Evolutionary conservation across 2,329 filamentous ascomycete species (phyloP), one percentile per base, ranked within the genome.

Genomic region (Aureobasidium sp.): DNA sequence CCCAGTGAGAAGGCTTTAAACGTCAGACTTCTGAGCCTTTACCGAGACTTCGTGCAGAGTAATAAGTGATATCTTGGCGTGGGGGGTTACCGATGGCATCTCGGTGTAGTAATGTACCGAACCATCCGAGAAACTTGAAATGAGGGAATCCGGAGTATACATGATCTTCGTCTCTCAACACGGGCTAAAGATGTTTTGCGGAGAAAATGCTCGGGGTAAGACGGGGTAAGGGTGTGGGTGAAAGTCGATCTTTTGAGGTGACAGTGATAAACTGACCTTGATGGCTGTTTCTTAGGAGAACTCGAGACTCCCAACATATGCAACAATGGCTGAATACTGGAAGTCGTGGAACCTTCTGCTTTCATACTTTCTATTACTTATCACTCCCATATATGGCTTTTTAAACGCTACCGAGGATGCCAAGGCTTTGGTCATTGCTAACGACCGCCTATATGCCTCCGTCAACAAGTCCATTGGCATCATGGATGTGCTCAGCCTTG

Each of bases 401-500:
- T 65, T 70, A 2, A 69, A 68, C 39, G 70, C 72, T 23, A 71
- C 67, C 0, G 71, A 77, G 63, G 69, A 68, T 6, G 55, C 62
- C 7, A 67, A 66, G 1, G 64, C 67, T 34, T 67, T 78, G n/a
- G 72, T 72, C 0, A 71, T 82, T 10, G 66, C 71, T 44, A 82
- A 81, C 63, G 74, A 77, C 47, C 75, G 78, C 3, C 71, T 82
- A 2, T 74, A 71, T 3, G 75, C 77, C 1, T 72, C 76, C 5
- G 73, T 81, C 34, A 73, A 74, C 64, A 82, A 80, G 66, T 68
- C 69, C 1, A 71, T 66, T 5, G 79, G 79, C 0, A 71, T 73
- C 13, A 75, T 81, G 23, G 70, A 75, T 10, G 70, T 72, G 20
- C 69, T 82, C 3, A 72, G 70, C 12, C 75, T 82, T 0, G 79